phyloP scores from a whole-genome alignment of 345 rosid genomes.

The Acer yangbiense region DNA sequence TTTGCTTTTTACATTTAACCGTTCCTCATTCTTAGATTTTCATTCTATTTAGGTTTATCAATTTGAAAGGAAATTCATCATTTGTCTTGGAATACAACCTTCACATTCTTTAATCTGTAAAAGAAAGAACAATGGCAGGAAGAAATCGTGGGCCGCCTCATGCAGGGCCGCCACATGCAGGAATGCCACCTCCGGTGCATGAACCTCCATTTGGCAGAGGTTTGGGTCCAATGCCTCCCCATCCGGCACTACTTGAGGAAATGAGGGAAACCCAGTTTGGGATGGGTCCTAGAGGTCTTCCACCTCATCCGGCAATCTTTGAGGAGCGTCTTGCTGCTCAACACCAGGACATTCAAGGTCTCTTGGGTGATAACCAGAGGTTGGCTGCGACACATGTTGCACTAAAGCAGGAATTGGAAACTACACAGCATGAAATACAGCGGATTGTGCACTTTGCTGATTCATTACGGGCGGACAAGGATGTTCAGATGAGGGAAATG shows the following conservation, averaged over 20 bases:
- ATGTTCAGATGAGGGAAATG: constrained; percentile 83
- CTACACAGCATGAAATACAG: constrained; percentile 75
- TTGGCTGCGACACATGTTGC: constrained; percentile 94
- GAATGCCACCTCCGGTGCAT: constrained; percentile 50
- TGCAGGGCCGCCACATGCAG: constrained; percentile 43
- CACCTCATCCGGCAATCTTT: constrained; percentile 62
- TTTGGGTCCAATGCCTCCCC: constrained; percentile 54
- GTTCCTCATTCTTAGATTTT: background rate
- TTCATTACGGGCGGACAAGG: constrained; percentile 70
- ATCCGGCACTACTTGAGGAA: constrained; percentile 62
- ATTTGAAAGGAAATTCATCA: background rate
- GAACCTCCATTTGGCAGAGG: constrained; percentile 62
- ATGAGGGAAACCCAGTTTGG: constrained; percentile 60
- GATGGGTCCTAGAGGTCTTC: constrained; percentile 60
- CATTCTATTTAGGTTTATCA: background rate
- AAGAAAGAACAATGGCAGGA: constrained; percentile 41
- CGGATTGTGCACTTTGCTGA: constrained; percentile 65
- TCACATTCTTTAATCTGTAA: background rate
- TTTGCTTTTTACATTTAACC: background rate
- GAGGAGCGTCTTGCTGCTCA: constrained; percentile 83
- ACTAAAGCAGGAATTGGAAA: constrained; percentile 89
- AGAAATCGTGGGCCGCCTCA: constrained; percentile 54
- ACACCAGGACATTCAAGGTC: constrained; percentile 84
- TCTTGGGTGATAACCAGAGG: constrained; percentile 84
- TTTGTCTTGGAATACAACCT: background rate